Conservation (phyloP, 441 rosid genomes). For the Omphalea diandra region DNA sequence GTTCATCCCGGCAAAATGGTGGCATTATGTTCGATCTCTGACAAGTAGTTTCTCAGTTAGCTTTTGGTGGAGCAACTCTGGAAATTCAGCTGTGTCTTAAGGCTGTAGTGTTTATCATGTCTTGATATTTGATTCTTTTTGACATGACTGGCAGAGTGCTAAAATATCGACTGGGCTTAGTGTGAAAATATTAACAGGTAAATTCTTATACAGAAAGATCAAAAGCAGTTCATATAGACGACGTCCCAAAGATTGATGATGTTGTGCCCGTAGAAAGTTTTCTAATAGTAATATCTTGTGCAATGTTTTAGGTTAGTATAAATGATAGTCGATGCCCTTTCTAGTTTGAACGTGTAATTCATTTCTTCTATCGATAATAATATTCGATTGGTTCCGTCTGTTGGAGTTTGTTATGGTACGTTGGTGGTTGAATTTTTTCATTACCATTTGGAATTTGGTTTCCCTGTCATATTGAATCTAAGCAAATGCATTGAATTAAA, state of each 20-base stretch:
- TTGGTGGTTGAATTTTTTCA: background rate
- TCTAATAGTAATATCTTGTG: background rate
- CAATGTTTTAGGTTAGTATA: background rate
- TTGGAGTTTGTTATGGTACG: background rate
- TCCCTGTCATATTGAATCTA: too few relatives aligned
- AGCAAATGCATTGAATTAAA: too few relatives aligned
- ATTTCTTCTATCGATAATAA: too few relatives aligned
- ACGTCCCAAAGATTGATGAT: background rate
- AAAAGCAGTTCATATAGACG: background rate
- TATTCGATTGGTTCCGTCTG: too few relatives aligned
- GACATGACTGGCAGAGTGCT: slow-evolving; percentile 6
- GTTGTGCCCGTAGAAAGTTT: background rate
- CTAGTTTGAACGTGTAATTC: background rate
- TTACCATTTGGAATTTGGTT: background rate
- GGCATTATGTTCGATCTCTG: slow-evolving; percentile 94
- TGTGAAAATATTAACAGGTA: background rate
- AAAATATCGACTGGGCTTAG: slow-evolving; percentile 16
- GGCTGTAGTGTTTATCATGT: slow-evolving; percentile 2
- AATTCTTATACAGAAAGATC: slow-evolving; percentile 14
- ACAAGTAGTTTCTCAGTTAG: slow-evolving; percentile 84
- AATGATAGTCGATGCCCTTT: background rate
- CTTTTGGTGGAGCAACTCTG: slow-evolving; percentile 83
- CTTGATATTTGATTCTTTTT: slow-evolving; percentile 18
- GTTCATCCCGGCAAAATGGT: slow-evolving; percentile 98
- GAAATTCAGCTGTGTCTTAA: slow-evolving; percentile 34